phyloP scores from a whole-genome alignment of 805 yeast species.

The Kuraishia borneana region DNA sequence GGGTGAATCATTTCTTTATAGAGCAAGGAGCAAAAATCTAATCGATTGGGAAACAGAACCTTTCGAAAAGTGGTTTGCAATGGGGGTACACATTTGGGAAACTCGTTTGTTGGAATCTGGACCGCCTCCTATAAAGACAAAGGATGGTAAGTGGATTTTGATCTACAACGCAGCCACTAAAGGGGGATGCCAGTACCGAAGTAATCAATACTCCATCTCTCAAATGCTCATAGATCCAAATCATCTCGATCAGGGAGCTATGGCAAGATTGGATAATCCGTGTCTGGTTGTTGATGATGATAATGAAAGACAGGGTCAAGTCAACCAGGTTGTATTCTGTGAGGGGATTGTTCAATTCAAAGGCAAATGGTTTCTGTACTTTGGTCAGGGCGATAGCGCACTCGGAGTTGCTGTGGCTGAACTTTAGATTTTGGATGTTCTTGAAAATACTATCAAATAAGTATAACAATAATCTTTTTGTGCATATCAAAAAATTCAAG shows the following conservation, averaged over 20 bases:
- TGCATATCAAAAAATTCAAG: too few relatives aligned
- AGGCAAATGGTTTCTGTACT: slow-evolving; percentile 2
- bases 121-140: slow-evolving; percentile 1
- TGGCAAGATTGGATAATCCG: slow-evolving; percentile 1
- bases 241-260: neutral
- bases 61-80: neutral
- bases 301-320: slow-evolving; percentile 1
- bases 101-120: slow-evolving; percentile 1
- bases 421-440: too few relatives aligned
- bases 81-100: neutral
- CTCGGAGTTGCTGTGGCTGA: slow-evolving; percentile 2
- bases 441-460: too few relatives aligned
- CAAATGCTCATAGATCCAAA: slow-evolving; percentile 1
- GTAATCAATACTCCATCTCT: neutral
- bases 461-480: too few relatives aligned
- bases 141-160: slow-evolving; percentile 2
- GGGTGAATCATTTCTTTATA: slow-evolving; percentile 1
- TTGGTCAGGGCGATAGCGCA: slow-evolving; percentile 1
- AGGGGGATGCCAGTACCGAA: slow-evolving; percentile 1
- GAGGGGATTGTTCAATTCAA: slow-evolving; percentile 3
- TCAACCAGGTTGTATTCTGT: slow-evolving; percentile 2
- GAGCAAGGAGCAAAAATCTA: slow-evolving; percentile 1
- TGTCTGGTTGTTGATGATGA: slow-evolving; percentile 1
- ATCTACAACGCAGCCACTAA: slow-evolving; percentile 1
- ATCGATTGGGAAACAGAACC: neutral